A percentile compares a stretch with the other conserved stretches of the same genome.
These are phyloP conservation scores for Yarrowia hollandica DNA, from an alignment of 805 yeast genomes.

Conservation along the genomic window DNA sequence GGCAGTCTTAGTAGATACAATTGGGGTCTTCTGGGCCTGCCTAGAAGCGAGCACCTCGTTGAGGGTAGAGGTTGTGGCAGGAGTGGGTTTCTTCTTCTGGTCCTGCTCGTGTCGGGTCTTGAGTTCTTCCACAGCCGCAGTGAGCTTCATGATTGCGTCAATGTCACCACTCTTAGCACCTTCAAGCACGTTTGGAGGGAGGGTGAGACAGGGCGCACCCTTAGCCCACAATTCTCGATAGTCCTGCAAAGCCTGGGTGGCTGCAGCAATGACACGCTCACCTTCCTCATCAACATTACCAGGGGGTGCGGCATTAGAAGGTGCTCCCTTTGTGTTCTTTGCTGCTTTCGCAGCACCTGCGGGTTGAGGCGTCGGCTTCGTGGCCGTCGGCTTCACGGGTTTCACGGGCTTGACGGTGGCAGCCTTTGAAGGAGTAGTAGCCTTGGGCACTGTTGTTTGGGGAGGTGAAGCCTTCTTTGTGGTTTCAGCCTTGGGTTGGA, in stretches of 20 bases:
- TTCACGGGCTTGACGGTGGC: too few relatives aligned
- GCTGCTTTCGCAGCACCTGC: not conserved
- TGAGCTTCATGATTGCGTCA: not conserved
- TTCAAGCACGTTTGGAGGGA: not conserved
- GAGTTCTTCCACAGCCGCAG: not conserved
- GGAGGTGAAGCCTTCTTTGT: too few relatives aligned
- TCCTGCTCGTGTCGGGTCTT: not conserved
- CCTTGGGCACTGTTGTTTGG: too few relatives aligned
- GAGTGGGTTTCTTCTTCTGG: not conserved
- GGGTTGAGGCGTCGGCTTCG: not conserved
- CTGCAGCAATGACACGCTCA: not conserved
- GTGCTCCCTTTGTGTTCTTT: not conserved
- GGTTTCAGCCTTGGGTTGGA: too few relatives aligned
- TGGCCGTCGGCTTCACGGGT: not conserved
- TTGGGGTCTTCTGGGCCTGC: not conserved
- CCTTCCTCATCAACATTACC: not conserved
- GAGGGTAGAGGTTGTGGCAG: constrained; percentile 4
- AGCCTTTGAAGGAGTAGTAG: not conserved
- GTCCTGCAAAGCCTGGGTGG: not conserved
- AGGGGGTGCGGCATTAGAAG: not conserved
- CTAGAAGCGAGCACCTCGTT: not conserved
- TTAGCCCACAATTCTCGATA: not conserved
- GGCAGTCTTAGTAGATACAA: not conserved
- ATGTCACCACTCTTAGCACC: not conserved
- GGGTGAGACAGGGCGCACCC: not conserved